Conservation (phyloP, 345 rosid species). For the Moringa oleifera region DNA sequence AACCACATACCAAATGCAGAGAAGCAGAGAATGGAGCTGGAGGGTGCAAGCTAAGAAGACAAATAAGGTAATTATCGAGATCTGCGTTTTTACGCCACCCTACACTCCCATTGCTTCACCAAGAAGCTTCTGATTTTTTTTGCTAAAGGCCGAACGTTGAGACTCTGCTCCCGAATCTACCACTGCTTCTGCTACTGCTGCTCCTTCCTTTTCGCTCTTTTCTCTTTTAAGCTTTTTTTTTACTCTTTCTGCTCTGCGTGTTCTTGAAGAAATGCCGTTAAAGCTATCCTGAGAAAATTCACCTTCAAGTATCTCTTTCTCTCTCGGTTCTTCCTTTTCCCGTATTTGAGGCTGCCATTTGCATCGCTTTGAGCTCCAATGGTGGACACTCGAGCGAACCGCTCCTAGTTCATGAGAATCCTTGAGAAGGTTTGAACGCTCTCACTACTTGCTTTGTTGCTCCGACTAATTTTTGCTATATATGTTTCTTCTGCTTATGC, state of each 20-base stretch:
- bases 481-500: background rate
- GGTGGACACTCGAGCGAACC: background rate
- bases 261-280: conserved; percentile 27
- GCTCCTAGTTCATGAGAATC: too few species aligned
- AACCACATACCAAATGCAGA: too few species aligned
- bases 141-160: background rate
- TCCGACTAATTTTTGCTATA: background rate
- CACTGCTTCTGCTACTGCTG: too few species aligned
- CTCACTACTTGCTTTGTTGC: background rate
- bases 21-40: too few species aligned
- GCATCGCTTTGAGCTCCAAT: background rate
- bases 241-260: conserved; percentile 7
- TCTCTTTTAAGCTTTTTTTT: background rate
- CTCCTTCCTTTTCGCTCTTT: background rate
- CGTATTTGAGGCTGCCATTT: background rate
- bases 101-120: background rate
- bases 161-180: too few species aligned
- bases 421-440: background rate
- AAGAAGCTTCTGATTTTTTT: background rate
- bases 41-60: too few species aligned
- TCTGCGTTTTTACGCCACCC: background rate
- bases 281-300: background rate
- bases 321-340: background rate
- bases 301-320: background rate
- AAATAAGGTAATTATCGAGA: background rate